A percentile compares a stretch with the other conserved stretches of the same genome.
phyloP scores from a whole-genome alignment of 2,329 filamentous ascomycete species.

The Cladorrhinum sp. region DNA sequence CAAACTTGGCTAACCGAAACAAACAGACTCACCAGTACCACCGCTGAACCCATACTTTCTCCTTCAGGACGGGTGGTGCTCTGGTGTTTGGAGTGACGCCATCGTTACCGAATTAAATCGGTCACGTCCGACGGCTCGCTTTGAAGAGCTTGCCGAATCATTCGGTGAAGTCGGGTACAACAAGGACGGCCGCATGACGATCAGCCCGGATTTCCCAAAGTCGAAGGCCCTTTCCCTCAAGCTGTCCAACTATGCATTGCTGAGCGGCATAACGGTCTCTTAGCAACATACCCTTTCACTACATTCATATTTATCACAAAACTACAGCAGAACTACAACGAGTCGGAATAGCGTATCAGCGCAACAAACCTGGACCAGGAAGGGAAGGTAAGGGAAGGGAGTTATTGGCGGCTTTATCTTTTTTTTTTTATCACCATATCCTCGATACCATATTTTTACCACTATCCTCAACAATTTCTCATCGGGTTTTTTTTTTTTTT shows the following conservation, averaged over 20 bases:
- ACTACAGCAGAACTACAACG: background rate
- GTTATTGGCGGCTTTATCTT: background rate
- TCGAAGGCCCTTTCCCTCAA: slow-evolving; percentile 55
- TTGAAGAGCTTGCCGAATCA: slow-evolving; percentile 60
- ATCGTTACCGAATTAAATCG: slow-evolving; percentile 60
- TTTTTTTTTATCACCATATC: background rate
- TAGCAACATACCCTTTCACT: slow-evolving; percentile 10
- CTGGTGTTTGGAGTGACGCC: slow-evolving; percentile 68
- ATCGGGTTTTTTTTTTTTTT: background rate
- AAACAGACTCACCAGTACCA: slow-evolving; percentile 63
- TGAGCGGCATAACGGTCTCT: slow-evolving; percentile 40
- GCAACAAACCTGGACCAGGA: background rate
- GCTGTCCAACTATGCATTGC: slow-evolving; percentile 54
- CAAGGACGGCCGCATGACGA: slow-evolving; percentile 58
- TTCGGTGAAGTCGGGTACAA: slow-evolving; percentile 59
- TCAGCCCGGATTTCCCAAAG: slow-evolving; percentile 53
- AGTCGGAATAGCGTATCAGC: background rate
- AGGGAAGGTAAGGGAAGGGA: background rate
- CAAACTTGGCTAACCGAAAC: background rate
- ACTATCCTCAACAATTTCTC: background rate
- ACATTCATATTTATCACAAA: background rate
- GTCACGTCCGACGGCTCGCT: slow-evolving; percentile 56
- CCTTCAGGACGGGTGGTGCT: slow-evolving; percentile 57
- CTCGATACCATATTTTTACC: background rate
- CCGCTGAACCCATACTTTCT: slow-evolving; percentile 72